phyloP scores from a whole-genome alignment of 2,329 filamentous ascomycete genomes.

The Trichoderma lentiforme region DNA sequence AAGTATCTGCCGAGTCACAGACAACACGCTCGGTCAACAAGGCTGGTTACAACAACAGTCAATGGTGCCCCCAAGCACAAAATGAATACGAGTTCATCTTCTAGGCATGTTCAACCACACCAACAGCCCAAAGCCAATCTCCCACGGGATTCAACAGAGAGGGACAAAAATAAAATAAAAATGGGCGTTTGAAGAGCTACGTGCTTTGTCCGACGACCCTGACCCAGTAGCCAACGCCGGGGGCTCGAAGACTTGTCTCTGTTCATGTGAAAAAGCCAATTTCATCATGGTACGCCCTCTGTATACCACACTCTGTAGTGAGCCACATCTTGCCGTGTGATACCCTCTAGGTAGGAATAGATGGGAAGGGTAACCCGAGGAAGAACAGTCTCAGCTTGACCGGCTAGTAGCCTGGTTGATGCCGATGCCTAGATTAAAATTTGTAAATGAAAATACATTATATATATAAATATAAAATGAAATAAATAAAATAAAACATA shows the following conservation, averaged over 20 bases:
- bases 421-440: background rate
- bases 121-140: background rate
- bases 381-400: slow-evolving; percentile 6
- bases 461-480: background rate
- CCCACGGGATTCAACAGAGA: background rate
- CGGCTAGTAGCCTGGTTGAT: background rate
- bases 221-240: background rate
- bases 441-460: background rate
- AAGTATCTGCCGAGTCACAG: background rate
- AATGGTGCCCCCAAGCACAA: background rate
- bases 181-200: background rate
- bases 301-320: background rate
- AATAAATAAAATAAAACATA: background rate
- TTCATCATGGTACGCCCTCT: background rate
- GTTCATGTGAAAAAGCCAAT: background rate
- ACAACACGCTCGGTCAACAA: background rate
- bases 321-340: background rate
- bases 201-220: slow-evolving; percentile 3
- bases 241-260: background rate
- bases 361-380: background rate
- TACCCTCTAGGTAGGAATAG: background rate
- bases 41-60: background rate
- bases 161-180: background rate
- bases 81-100: slow-evolving; percentile 15
- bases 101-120: slow-evolving; percentile 12